Conservation (phyloP, 2,329 filamentous ascomycete genomes). For the Cordyceps javanica region DNA sequence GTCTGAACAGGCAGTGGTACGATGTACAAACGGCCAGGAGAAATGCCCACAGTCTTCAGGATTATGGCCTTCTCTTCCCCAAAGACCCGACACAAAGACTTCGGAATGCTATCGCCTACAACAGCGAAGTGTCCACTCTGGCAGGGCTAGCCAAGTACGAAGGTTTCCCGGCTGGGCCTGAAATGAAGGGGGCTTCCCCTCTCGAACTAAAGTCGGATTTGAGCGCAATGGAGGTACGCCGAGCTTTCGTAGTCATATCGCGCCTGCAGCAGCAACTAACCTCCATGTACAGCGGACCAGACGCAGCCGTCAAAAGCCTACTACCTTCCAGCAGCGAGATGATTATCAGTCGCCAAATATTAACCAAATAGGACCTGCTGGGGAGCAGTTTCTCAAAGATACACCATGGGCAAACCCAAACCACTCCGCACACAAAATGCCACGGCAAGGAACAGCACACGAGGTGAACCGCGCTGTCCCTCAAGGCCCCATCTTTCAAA, state of each 20-base stretch:
- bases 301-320: slow-evolving; percentile 30
- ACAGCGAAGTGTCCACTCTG: slow-evolving; percentile 86
- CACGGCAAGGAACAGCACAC: slow-evolving; percentile 25
- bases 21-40: slow-evolving; percentile 86
- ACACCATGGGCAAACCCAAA: slow-evolving; percentile 92
- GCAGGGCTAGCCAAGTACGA: slow-evolving; percentile 90
- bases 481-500: slow-evolving; percentile 10
- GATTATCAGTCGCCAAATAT: slow-evolving; percentile 45
- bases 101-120: slow-evolving; percentile 83
- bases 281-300: slow-evolving; percentile 26
- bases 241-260: neutral
- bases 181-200: slow-evolving; percentile 65
- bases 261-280: neutral
- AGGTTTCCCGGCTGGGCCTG: slow-evolving; percentile 91
- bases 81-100: slow-evolving; percentile 71
- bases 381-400: slow-evolving; percentile 82
- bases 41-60: slow-evolving; percentile 71
- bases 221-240: slow-evolving; percentile 72
- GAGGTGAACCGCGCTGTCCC: slow-evolving; percentile 8
- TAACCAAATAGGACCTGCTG: slow-evolving; percentile 55
- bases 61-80: slow-evolving; percentile 77
- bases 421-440: slow-evolving; percentile 59
- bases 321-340: slow-evolving; percentile 34
- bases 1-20: slow-evolving; percentile 85
- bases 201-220: slow-evolving; percentile 81